Conservation (phyloP, 768 basidiomycete species). For the Leccinum longicurvipes region DNA sequence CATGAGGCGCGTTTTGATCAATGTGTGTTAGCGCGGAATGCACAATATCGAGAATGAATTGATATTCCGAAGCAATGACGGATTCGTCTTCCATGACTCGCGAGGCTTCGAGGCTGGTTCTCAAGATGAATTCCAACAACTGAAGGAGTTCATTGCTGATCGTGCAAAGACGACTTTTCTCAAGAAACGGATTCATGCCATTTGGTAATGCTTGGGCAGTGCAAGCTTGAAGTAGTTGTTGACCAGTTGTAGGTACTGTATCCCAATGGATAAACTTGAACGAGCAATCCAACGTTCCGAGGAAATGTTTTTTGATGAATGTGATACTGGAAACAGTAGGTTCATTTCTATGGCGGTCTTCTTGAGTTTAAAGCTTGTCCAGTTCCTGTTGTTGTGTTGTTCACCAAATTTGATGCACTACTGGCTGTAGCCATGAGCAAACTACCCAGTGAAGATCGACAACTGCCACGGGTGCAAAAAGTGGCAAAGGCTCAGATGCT, state of each 20-base stretch:
- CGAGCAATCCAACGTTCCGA: background rate
- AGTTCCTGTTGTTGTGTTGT: slow-evolving; percentile 4
- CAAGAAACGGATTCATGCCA: background rate
- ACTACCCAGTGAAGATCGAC: background rate
- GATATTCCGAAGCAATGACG: background rate
- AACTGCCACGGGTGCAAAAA: no score
- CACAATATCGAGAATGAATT: background rate
- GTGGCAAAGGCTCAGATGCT: no score
- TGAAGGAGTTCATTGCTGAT: background rate
- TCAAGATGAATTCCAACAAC: background rate
- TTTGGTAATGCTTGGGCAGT: background rate
- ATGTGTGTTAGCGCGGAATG: background rate
- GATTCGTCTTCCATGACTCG: background rate
- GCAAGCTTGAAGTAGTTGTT: no score
- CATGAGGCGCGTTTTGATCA: background rate
- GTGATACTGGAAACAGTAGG: background rate
- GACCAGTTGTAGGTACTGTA: background rate
- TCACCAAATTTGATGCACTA: slow-evolving; percentile 11
- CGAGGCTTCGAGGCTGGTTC: background rate
- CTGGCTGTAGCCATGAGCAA: background rate
- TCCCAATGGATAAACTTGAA: background rate
- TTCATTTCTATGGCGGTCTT: background rate
- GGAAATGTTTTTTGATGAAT: background rate
- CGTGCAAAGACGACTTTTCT: background rate
- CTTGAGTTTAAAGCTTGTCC: background rate